Base-by-base conservation (phyloP, 176 grass and related monocot species). In the Paspalum vaginatum region DNA sequence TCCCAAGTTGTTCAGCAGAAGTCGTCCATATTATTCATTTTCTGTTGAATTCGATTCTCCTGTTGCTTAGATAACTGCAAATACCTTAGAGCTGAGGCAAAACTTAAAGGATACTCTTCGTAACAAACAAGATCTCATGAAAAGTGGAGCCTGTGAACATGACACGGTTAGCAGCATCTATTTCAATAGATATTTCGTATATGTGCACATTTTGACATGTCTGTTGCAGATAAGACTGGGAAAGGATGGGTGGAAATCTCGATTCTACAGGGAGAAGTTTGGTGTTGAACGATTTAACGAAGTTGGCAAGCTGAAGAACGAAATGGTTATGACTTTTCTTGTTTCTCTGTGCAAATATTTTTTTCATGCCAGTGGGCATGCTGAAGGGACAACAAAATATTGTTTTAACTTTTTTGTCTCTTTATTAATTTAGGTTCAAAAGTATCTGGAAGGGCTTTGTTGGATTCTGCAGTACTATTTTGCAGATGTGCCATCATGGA, bases 391-490 rank as follows among this genome's bases (percentile, higher is more conserved):
- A 79, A 63, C 74, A 26, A 66, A 43, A 9, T 38, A 18, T 62
- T 56, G 20, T 50, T 39, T 59, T 77, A 20, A 49, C 45, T 59
- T 6, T 8, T 67, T 72, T 76, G 18, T 13, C 5, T 25, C 37
- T 49, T 74, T 15, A 8, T 60, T 57, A 68, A 84, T 82, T 59
- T 81, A 91, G 92, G 92, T 69, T 39, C 65, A 85, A 7, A 94
- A 83, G n/a, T 94, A 94, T 54, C 48, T 87, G 24, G 86, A 94
- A 88, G 88, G 92, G 13, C 54, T 94, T 58, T 87, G 92, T 77
- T 94, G 88, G 88, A 68, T 91, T 70, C 77, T 94, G 11, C 57
- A 39, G 7, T 94, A 91, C 74, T 91, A 94, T 61, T 94, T 88
- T 77, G 21, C 77, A 51, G 86, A 85, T 0, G 39, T 85, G 5